Conservation (phyloP, 345 rosid genomes). For the Hypericum perforatum region DNA sequence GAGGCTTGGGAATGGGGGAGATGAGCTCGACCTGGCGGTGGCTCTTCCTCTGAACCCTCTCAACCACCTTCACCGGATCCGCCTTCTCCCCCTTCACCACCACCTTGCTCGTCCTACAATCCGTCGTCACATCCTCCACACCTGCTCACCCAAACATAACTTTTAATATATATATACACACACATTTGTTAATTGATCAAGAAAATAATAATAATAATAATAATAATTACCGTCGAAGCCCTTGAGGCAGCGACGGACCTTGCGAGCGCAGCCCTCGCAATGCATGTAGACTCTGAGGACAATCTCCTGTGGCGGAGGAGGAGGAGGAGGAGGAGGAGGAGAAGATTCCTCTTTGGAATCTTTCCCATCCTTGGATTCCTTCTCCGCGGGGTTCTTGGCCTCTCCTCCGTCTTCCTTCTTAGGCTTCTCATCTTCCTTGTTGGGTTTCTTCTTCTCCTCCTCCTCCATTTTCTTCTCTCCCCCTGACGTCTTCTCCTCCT, state of each 20-base stretch:
- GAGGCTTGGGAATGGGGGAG: slow-evolving; percentile 32
- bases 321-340: too few relatives aligned
- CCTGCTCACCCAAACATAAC: slow-evolving; percentile 24
- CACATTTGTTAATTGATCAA: not conserved
- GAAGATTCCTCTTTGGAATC: too few relatives aligned
- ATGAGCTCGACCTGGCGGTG: slow-evolving; percentile 45
- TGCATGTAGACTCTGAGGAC: slow-evolving; percentile 15
- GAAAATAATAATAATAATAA: not conserved
- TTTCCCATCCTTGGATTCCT: too few relatives aligned
- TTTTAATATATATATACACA: not conserved
- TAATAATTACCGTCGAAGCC: slow-evolving; percentile 12
- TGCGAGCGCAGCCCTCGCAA: slow-evolving; percentile 18
- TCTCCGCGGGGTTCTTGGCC: too few relatives aligned
- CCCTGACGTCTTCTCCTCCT: too few relatives aligned
- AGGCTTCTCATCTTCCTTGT: too few relatives aligned
- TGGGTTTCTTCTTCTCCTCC: too few relatives aligned
- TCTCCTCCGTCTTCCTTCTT: too few relatives aligned
- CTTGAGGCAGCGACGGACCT: slow-evolving; percentile 8
- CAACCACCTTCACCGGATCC: slow-evolving; percentile 35
- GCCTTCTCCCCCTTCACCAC: slow-evolving; percentile 37
- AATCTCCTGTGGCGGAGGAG: not conserved
- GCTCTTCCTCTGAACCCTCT: slow-evolving; percentile 39
- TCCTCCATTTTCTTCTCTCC: too few relatives aligned
- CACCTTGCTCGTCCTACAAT: slow-evolving; percentile 30
- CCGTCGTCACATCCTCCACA: slow-evolving; percentile 37